phyloP scores from a whole-genome alignment of 257 asterid species.

The Fraxinus anomala region DNA sequence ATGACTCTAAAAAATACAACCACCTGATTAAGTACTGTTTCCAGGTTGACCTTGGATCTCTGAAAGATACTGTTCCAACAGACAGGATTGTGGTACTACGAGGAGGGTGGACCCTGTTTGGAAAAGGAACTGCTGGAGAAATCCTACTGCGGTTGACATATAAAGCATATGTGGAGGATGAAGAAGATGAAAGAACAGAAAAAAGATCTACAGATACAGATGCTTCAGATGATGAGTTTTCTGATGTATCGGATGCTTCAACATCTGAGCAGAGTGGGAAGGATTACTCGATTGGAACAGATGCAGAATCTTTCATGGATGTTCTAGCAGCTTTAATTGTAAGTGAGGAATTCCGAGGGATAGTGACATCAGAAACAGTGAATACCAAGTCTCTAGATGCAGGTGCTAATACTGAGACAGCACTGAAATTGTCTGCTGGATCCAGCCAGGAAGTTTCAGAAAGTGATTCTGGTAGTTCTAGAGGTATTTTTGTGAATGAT shows the following conservation, averaged over 20 bases:
- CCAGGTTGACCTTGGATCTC: constrained; percentile 88
- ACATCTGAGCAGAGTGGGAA: constrained; percentile 40
- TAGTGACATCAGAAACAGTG: constrained; percentile 75
- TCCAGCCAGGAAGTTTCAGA: constrained; percentile 43
- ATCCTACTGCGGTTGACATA: constrained; percentile 81
- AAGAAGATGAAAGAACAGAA: constrained; percentile 76
- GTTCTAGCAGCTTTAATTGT: constrained; percentile 77
- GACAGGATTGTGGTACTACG: constrained; percentile 74
- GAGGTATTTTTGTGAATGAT: constrained; percentile 43
- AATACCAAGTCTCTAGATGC: constrained; percentile 44
- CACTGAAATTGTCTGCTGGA: constrained; percentile 42
- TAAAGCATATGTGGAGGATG: constrained; percentile 98
- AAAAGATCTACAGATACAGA: constrained; percentile 34
- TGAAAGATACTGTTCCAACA: constrained; percentile 89
- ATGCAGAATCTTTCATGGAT: constrained; percentile 79
- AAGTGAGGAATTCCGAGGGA: constrained; percentile 94
- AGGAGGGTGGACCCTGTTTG: constrained; percentile 79
- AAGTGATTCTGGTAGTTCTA: constrained; percentile 43
- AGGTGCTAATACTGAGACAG: constrained; percentile 28
- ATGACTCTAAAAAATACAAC: background rate
- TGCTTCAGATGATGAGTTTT: constrained; percentile 61
- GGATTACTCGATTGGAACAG: constrained; percentile 39
- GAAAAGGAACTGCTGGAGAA: constrained; percentile 82
- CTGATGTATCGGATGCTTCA: constrained; percentile 43
- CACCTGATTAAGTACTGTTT: constrained; percentile 20